Base-by-base conservation (phyloP, 2,329 filamentous ascomycete genomes). In the Diaporthe citriasiana region DNA sequence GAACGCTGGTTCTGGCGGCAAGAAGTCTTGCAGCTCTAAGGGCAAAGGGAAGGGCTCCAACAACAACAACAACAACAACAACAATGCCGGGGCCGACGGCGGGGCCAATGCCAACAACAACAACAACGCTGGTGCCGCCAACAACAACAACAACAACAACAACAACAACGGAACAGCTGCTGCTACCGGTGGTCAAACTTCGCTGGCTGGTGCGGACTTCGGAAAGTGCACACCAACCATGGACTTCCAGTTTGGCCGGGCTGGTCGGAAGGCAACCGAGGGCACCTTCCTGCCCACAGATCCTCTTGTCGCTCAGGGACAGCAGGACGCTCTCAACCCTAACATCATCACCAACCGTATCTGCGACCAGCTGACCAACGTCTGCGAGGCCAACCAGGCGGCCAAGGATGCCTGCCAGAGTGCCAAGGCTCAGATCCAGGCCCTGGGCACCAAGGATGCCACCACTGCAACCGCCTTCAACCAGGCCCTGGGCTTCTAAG, bases 291-390 rank as follows among this genome's bases (percentile, higher is more conserved):
- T 90, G 76, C 87, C 90, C 56, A 85, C 83, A 25, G 90, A 92
- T 79, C 81, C 87, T 9, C 78, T 88, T 10, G 86, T 90, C 47
- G 87, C 87, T 77, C 80, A 88, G 79, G 89, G 89, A 57, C 89
- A 77, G 57, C 70, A 77, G 30, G 70, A 72, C 22, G 70, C 70
- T 1, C 70, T 72, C 6, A 72, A 72, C 56, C 70, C 70, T 4
- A 60, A 59, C 42, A 71, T 71, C 38, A 71, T 93, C 85, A 92
- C 91, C 81, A 93, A 92, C 87, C 89, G 91, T 75, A 90, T 93
- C 81, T 91, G 90, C 82, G 91, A 93, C 82, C 90, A 93, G 84
- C 87, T 93, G 74, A 87, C 82, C 79, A 93, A 93, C 83, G 90
- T 91, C 50, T 93, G 92, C 83, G 84, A 85, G 51, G 91, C 91